Evolutionary conservation across 352 stramenopile genomes (phyloP).

Genomic region (Pelagophyceae sp.): DNA sequence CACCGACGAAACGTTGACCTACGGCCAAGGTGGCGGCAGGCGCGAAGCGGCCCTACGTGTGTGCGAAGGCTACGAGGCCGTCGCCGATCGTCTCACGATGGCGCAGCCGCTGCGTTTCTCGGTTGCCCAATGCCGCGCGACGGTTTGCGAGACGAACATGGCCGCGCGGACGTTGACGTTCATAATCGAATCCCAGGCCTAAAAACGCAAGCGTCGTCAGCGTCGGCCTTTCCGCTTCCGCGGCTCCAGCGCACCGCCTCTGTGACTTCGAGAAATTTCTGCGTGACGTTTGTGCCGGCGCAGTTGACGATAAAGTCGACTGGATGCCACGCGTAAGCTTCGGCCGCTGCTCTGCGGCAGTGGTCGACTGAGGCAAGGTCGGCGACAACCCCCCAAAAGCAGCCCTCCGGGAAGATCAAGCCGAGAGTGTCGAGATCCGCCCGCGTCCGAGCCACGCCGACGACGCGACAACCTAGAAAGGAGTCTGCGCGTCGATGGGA

Average conservation of each 20-base stretch:
- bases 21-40: no score
- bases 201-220: no score
- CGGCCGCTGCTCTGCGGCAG: background rate
- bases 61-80: no score
- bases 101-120: background rate
- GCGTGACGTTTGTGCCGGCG: background rate
- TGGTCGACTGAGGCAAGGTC: background rate
- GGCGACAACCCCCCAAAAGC: background rate
- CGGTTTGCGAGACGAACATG: conserved; percentile 2
- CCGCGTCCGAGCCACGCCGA: background rate
- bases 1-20: background rate
- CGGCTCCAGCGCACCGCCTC: no score
- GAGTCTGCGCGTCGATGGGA: no score
- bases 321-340: background rate
- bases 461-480: background rate
- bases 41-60: no score
- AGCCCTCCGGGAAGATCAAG: background rate
- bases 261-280: background rate
- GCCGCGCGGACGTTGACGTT: background rate
- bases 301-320: conserved; percentile 8
- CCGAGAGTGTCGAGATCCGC: background rate
- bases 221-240: no score
- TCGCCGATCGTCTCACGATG: no score
- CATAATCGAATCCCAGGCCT: background rate
- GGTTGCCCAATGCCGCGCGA: background rate